Percentiles rank a stretch among this genome's conserved stretches.
Conservation (phyloP, 2,329 filamentous ascomycete genomes). For the Stagonosporopsis chrysanthemi region DNA sequence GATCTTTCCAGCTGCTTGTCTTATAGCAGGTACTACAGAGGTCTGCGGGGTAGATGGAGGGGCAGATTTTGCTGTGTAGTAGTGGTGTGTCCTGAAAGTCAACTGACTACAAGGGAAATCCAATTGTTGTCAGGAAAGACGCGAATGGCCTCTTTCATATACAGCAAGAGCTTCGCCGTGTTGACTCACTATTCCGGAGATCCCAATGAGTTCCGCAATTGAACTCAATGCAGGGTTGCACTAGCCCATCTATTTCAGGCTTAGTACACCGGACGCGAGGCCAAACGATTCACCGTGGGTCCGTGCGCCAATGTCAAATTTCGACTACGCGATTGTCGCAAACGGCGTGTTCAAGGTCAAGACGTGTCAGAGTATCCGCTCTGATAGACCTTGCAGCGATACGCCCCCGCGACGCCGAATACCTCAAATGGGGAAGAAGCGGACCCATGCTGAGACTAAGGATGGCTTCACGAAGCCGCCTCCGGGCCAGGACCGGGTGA, state of each 20-base stretch:
- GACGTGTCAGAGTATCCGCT: slow-evolving; percentile 48
- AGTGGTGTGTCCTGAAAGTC: neutral
- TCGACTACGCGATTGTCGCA: slow-evolving; percentile 25
- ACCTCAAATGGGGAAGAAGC: slow-evolving; percentile 52
- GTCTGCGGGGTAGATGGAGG: slow-evolving; percentile 24
- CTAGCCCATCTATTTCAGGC: slow-evolving; percentile 25
- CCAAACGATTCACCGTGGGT: slow-evolving; percentile 27
- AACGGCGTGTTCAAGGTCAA: slow-evolving; percentile 39
- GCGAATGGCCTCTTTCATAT: slow-evolving; percentile 5
- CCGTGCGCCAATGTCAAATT: slow-evolving; percentile 29
- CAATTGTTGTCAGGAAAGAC: neutral
- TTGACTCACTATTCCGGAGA: slow-evolving; percentile 40
- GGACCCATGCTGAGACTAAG: slow-evolving; percentile 51
- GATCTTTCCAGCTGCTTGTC: slow-evolving; percentile 15
- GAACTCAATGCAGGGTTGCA: slow-evolving; percentile 16
- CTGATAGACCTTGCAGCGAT: slow-evolving; percentile 48
- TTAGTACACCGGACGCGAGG: slow-evolving; percentile 30
- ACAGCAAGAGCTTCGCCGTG: slow-evolving; percentile 13
- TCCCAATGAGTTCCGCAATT: slow-evolving; percentile 26
- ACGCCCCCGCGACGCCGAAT: slow-evolving; percentile 33
- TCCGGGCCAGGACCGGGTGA: slow-evolving; percentile 41
- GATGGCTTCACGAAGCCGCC: slow-evolving; percentile 51
- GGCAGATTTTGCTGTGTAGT: slow-evolving; percentile 15
- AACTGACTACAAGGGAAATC: slow-evolving; percentile 7
- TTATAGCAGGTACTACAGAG: slow-evolving; percentile 11